Evolutionary conservation across 805 yeast species (phyloP).

Genomic region (Wickerhamomyces chaumierensis): DNA sequence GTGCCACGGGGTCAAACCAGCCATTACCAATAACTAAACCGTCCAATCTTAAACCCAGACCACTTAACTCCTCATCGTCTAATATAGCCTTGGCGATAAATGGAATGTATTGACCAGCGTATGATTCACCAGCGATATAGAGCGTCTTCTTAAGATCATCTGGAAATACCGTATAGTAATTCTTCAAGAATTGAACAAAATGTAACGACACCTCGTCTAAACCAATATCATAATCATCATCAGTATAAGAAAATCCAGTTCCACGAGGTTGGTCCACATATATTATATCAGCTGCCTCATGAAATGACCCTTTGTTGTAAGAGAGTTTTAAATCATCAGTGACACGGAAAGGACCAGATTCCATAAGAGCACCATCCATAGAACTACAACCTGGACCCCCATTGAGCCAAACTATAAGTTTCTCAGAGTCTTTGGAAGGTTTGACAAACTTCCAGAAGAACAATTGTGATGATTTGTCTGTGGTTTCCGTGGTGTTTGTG

Average conservation of each 20-base stretch:
- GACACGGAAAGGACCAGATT: constrained; percentile 79
- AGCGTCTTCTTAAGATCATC: constrained; percentile 53
- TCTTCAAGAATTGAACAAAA: constrained; percentile 52
- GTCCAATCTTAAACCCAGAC: constrained; percentile 30
- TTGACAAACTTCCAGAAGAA: constrained; percentile 20
- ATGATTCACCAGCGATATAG: constrained; percentile 87
- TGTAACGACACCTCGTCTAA: constrained; percentile 47
- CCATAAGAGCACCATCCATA: constrained; percentile 93
- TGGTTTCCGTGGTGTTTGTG: constrained; percentile 9
- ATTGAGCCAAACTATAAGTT: constrained; percentile 77
- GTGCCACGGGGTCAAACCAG: constrained; percentile 84
- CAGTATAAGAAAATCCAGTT: constrained; percentile 67
- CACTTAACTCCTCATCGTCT: constrained; percentile 26
- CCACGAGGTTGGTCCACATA: constrained; percentile 94
- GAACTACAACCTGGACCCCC: constrained; percentile 99
- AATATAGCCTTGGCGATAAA: constrained; percentile 61
- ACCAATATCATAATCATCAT: constrained; percentile 37
- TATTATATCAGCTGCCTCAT: constrained; percentile 61
- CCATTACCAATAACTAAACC: constrained; percentile 85
- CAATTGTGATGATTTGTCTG: constrained; percentile 1
- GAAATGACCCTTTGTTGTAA: constrained; percentile 74
- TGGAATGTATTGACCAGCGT: constrained; percentile 95
- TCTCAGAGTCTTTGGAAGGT: constrained; percentile 17
- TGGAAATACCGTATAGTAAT: constrained; percentile 64
- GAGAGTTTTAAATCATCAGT: constrained; percentile 30